Conservation (phyloP, 306 rosid species). For the Cicer pinnatifidum region DNA sequence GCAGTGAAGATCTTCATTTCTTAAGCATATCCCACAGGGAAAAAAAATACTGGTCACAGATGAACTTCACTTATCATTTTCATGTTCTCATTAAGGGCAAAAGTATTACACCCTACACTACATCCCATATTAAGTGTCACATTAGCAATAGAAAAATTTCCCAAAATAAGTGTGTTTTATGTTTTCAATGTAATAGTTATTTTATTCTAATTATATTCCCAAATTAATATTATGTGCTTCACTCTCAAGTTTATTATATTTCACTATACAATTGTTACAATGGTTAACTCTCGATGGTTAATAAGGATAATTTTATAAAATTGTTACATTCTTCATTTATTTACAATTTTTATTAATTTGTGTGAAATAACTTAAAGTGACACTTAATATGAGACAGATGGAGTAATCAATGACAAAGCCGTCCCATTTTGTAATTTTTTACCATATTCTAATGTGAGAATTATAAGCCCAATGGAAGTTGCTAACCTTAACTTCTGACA, state of each 20-base stretch:
- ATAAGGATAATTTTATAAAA: neutral
- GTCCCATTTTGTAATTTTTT: slow-evolving; percentile 13
- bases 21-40: slow-evolving; percentile 18
- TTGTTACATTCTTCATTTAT: neutral
- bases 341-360: neutral
- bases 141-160: neutral
- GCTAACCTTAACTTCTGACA: slow-evolving; percentile 23
- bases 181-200: neutral
- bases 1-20: neutral
- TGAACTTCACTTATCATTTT: slow-evolving; percentile 19
- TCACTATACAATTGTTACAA: neutral
- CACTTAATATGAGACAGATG: neutral
- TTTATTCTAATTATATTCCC: neutral
- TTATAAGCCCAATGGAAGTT: slow-evolving; percentile 13
- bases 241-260: neutral
- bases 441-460: slow-evolving; percentile 19
- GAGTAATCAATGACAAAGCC: neutral
- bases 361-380: neutral
- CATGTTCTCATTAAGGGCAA: neutral
- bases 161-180: neutral
- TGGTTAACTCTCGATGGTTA: neutral
- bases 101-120: neutral
- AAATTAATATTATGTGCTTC: neutral
- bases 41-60: neutral
- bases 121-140: neutral